phyloP scores from a whole-genome alignment of 2,329 filamentous ascomycete species.

The Capronia americana region DNA sequence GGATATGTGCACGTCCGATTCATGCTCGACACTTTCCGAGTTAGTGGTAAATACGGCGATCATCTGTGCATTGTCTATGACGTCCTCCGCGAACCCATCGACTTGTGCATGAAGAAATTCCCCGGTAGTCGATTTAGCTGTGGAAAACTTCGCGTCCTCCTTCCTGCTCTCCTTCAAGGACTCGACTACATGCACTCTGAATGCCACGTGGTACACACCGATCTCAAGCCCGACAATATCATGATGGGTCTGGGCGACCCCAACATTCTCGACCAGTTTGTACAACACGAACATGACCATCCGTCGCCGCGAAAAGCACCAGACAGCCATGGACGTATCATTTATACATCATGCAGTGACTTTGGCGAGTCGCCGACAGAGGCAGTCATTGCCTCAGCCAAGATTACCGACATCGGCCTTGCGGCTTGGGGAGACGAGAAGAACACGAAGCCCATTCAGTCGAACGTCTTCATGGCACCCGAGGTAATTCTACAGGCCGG shows the following conservation, averaged over 20 bases:
- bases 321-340: slow-evolving; percentile 42
- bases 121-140: slow-evolving; percentile 41
- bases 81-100: slow-evolving; percentile 49
- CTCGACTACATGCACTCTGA: slow-evolving; percentile 52
- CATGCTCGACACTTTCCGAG: slow-evolving; percentile 46
- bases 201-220: slow-evolving; percentile 52
- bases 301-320: slow-evolving; percentile 47
- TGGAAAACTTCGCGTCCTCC: slow-evolving; percentile 44
- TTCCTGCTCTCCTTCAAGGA: slow-evolving; percentile 48
- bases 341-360: slow-evolving; percentile 46
- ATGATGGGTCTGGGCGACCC: slow-evolving; percentile 46
- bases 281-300: slow-evolving; percentile 43
- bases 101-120: slow-evolving; percentile 46
- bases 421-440: slow-evolving; percentile 46
- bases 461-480: slow-evolving; percentile 50
- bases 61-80: slow-evolving; percentile 50
- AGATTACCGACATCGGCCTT: slow-evolving; percentile 50
- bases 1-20: slow-evolving; percentile 46
- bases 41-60: slow-evolving; percentile 43
- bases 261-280: slow-evolving; percentile 44
- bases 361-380: slow-evolving; percentile 41
- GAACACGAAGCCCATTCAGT: slow-evolving; percentile 57
- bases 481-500: slow-evolving; percentile 50
- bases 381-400: slow-evolving; percentile 39
- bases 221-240: slow-evolving; percentile 55